Percentiles rank a stretch among this genome's conserved stretches.
Evolutionary conservation across 139 green algal species (phyloP).

Genomic region (Pseudopediastrum boryanum): DNA sequence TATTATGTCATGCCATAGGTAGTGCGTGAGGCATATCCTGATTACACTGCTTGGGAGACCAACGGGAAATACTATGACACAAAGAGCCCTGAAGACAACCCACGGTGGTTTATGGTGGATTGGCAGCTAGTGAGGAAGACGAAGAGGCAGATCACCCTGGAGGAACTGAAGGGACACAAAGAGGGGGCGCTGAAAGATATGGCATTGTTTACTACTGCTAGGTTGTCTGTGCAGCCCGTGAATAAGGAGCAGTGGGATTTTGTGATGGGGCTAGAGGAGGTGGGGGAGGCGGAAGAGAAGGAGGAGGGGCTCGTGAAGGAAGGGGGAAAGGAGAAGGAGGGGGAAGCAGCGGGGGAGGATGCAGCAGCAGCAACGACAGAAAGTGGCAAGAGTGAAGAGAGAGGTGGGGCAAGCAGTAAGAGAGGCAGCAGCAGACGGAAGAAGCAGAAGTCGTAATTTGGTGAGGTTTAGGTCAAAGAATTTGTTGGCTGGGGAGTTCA

Average conservation of each 20-base stretch:
- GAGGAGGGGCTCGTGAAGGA: no score
- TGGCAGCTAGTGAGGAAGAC: constrained; percentile 51
- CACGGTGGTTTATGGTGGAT: constrained; percentile 70
- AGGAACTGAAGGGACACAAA: constrained; percentile 63
- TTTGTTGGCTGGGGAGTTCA: no score
- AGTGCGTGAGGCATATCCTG: constrained; percentile 68
- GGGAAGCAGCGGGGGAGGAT: no score
- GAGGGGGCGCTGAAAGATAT: constrained; percentile 45
- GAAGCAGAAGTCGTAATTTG: no score
- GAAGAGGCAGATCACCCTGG: constrained; percentile 45
- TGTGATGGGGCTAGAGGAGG: constrained; percentile 32
- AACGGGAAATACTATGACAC: constrained; percentile 67
- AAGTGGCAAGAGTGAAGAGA: no score
- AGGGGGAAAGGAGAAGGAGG: no score
- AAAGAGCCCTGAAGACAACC: constrained; percentile 40
- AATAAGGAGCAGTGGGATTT: constrained; percentile 43
- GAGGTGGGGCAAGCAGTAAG: no score
- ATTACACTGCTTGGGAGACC: constrained; percentile 61
- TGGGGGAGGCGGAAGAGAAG: background rate
- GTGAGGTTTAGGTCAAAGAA: no score
- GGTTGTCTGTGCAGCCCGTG: constrained; percentile 61
- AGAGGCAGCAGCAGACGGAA: no score
- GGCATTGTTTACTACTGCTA: constrained; percentile 52
- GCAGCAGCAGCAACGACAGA: no score
- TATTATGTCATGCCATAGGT: constrained; percentile 48